A percentile compares a stretch with the other conserved stretches of the same genome.
phyloP scores from a whole-genome alignment of 2,329 filamentous ascomycete genomes.

The Ophiostoma piceae region DNA sequence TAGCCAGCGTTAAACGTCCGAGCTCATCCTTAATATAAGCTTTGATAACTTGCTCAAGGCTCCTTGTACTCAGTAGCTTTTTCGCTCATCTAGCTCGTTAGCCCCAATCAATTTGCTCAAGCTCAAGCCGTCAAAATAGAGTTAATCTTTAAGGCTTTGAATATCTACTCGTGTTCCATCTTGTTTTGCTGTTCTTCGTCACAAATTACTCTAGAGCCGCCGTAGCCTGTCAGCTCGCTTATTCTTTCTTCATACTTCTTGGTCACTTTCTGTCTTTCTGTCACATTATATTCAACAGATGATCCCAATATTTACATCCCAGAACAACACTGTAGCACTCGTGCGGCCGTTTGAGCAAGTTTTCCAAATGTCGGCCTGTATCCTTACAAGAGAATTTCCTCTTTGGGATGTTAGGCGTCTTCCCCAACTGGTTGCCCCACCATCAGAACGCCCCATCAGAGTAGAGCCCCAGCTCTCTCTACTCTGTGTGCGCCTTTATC shows the following conservation, averaged over 20 bases:
- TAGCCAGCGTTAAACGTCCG: neutral
- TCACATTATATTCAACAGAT: neutral
- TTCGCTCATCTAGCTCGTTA: neutral
- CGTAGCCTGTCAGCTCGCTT: neutral
- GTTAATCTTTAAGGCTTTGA: neutral
- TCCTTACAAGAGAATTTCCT: neutral
- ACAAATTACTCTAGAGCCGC: neutral
- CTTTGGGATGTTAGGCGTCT: neutral
- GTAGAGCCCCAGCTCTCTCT: no score
- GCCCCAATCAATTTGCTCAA: neutral
- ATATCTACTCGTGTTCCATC: neutral
- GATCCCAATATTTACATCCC: neutral
- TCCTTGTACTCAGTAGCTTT: neutral
- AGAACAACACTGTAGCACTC: neutral
- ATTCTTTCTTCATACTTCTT: neutral
- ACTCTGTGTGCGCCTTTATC: no score
- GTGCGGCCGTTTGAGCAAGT: constrained; percentile 30
- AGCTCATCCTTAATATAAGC: neutral
- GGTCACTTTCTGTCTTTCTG: neutral
- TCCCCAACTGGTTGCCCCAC: neutral
- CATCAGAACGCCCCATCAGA: no score
- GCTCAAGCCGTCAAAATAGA: neutral
- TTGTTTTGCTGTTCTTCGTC: neutral
- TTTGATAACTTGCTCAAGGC: constrained; percentile 5
- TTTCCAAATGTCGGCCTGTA: constrained; percentile 12